A percentile compares a stretch with the other conserved stretches of the same genome.
phyloP scores from a whole-genome alignment of 805 yeast species.

The Candida ficus region DNA sequence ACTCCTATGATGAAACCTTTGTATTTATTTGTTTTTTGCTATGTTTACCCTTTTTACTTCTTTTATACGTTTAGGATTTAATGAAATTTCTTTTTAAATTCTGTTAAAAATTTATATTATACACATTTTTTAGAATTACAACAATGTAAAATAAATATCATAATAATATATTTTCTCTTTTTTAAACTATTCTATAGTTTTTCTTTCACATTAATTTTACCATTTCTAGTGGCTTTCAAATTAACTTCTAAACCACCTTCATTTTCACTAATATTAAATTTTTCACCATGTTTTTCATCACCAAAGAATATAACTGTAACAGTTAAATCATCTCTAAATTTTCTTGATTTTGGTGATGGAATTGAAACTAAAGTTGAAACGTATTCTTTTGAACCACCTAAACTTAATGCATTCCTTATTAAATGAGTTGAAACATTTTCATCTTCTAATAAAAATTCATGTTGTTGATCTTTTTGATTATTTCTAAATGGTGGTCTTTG shows the following conservation, averaged over 20 bases:
- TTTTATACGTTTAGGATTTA: too few species aligned
- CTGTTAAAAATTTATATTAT: too few species aligned
- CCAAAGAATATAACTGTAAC: constrained; percentile 96
- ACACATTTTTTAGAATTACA: too few species aligned
- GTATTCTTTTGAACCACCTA: constrained; percentile 82
- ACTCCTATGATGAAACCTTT: too few species aligned
- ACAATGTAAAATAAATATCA: too few species aligned
- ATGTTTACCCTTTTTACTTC: too few species aligned
- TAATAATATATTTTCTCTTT: too few species aligned
- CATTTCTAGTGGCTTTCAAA: constrained; percentile 10
- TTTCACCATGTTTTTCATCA: constrained; percentile 23
- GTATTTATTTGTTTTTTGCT: too few species aligned
- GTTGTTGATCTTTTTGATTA: constrained; percentile 27
- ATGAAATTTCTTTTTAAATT: too few species aligned
- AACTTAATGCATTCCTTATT: constrained; percentile 87
- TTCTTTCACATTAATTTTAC: constrained; percentile 2
- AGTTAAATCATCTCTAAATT: constrained; percentile 92
- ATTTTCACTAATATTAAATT: background rate
- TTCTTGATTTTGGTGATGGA: constrained; percentile 86
- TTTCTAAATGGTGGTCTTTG: constrained; percentile 74
- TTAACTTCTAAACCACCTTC: constrained; percentile 12
- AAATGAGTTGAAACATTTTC: constrained; percentile 88
- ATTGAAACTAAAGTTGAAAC: constrained; percentile 84
- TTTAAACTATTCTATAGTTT: constrained; percentile 1
- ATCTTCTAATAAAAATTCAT: constrained; percentile 65